These are phyloP conservation scores for Mimosa bimucronata DNA, from an alignment of 306 rosid species.

Conservation along the genomic window DNA sequence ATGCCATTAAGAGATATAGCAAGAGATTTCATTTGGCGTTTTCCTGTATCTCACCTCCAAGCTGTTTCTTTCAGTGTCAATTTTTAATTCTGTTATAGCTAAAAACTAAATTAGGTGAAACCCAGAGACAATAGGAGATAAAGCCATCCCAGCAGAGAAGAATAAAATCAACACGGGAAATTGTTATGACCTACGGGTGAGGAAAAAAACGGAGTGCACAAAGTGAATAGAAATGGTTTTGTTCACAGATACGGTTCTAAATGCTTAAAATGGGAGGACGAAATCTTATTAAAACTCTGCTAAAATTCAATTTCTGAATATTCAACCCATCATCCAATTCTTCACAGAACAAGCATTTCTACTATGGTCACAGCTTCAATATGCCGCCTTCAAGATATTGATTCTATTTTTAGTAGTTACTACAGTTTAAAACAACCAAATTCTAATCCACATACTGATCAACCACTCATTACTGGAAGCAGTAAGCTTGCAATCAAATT, in stretches of 20 bases:
- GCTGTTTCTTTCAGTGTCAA: too few species aligned
- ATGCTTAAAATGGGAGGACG: not conserved
- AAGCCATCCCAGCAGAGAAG: too few species aligned
- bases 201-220: not conserved
- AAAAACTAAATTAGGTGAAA: too few species aligned
- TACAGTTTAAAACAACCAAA: not conserved
- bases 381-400: not conserved
- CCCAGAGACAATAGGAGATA: too few species aligned
- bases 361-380: not conserved
- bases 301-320: not conserved
- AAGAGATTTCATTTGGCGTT: too few species aligned
- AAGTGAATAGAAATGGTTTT: not conserved
- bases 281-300: not conserved
- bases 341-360: not conserved
- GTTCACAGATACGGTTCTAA: not conserved
- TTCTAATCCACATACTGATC: not conserved
- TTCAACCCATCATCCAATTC: not conserved
- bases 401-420: not conserved
- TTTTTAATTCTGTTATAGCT: too few species aligned
- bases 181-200: not conserved
- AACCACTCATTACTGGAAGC: not conserved
- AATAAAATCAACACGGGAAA: not conserved
- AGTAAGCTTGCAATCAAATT: not conserved
- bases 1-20: not conserved
- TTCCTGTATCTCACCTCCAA: too few species aligned